Evolutionary conservation across 2,329 filamentous ascomycete genomes (phyloP).

Genomic region (Knufia fluminis): DNA sequence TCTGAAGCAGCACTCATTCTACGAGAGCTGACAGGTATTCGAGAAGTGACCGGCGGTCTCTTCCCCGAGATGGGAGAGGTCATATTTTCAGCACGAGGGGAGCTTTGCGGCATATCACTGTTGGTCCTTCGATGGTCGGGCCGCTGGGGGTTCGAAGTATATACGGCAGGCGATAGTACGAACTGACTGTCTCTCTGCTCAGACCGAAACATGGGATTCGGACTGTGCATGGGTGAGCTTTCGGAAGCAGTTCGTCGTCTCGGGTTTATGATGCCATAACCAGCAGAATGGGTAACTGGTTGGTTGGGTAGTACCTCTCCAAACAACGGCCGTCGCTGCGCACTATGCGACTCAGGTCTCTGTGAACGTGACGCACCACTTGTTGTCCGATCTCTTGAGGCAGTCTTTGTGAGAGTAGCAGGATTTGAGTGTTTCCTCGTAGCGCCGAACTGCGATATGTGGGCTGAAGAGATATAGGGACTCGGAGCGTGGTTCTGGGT

Average conservation of each 20-base stretch:
- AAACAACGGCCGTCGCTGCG: slow-evolving; percentile 42
- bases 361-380: not conserved
- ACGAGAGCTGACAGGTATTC: slow-evolving; percentile 37
- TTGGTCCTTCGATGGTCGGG: slow-evolving; percentile 18
- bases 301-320: slow-evolving; percentile 58
- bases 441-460: not conserved
- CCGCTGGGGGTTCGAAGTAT: not conserved
- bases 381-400: not conserved
- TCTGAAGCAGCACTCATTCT: slow-evolving; percentile 33
- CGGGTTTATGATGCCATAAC: slow-evolving; percentile 51
- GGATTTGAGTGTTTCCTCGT: not conserved
- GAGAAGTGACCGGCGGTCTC: slow-evolving; percentile 28
- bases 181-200: slow-evolving; percentile 4
- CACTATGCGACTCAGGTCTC: not conserved
- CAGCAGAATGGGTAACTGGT: slow-evolving; percentile 31
- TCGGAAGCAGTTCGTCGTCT: slow-evolving; percentile 59
- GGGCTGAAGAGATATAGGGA: slow-evolving; percentile 17
- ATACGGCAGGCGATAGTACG: not conserved
- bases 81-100: slow-evolving; percentile 3
- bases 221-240: slow-evolving; percentile 50
- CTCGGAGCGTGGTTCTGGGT: slow-evolving; percentile 26
- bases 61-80: not conserved
- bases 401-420: slow-evolving; percentile 13
- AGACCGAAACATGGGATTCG: slow-evolving; percentile 33
- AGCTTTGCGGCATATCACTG: slow-evolving; percentile 17